A percentile compares a stretch with the other conserved stretches of the same genome.
These are phyloP conservation scores for Lactarius sanguifluus DNA, from an alignment of 768 basidiomycete species.

Conservation along the genomic window DNA sequence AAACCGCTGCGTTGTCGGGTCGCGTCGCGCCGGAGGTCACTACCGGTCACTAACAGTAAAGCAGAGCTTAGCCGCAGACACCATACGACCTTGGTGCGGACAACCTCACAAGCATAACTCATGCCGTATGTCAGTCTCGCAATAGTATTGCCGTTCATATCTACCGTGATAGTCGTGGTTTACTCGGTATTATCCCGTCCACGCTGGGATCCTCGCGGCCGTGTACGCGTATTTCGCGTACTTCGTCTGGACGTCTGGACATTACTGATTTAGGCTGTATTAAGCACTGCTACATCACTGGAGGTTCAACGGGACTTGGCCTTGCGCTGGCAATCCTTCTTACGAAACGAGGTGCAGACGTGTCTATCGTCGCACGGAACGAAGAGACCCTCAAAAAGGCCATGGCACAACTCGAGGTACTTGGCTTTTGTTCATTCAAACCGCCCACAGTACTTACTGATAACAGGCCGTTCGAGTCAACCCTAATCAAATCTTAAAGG, in stretches of 20 bases:
- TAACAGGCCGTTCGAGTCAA: constrained; percentile 51
- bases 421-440: not conserved
- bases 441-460: not conserved
- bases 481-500: constrained; percentile 59
- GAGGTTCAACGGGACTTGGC: constrained; percentile 81
- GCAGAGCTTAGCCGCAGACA: not conserved
- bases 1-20: not conserved
- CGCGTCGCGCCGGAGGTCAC: too few relatives aligned
- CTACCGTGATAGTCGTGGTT: constrained; percentile 17
- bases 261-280: not conserved
- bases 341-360: constrained; percentile 67
- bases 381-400: constrained; percentile 62
- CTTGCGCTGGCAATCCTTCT: constrained; percentile 69
- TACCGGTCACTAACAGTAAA: not conserved
- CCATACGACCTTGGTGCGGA: not conserved
- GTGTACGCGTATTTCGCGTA: constrained; percentile 11
- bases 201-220: constrained; percentile 35
- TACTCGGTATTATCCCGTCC: constrained; percentile 32
- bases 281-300: constrained; percentile 87
- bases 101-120: not conserved
- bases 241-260: not conserved
- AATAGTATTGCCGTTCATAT: constrained; percentile 3
- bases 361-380: constrained; percentile 83
- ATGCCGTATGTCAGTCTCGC: not conserved
- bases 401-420: constrained; percentile 61